Percentiles rank a stretch among this genome's conserved stretches.
phyloP scores from a whole-genome alignment of 2,329 filamentous ascomycete genomes.

The Fusarium staphyleae region DNA sequence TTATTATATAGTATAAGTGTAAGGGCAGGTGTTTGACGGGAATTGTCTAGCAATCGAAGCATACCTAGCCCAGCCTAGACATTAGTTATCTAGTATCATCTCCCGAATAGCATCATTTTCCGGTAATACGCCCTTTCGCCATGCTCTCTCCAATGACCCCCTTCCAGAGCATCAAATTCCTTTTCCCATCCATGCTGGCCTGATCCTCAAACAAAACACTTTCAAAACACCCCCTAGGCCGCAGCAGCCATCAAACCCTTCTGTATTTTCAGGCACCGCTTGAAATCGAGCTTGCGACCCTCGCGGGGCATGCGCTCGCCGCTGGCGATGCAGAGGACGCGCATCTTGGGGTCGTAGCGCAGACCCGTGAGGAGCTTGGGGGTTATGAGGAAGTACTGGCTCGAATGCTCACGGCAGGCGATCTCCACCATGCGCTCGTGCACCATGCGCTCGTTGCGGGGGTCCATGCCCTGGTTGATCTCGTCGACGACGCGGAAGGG shows the following conservation, averaged over 20 bases:
- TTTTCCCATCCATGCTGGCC: not conserved
- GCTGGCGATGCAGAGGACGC: constrained; percentile 89
- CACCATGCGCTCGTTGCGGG: constrained; percentile 96
- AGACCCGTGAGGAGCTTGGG: constrained; percentile 90
- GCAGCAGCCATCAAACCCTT: constrained; percentile 48
- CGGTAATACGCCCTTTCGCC: constrained; percentile 22
- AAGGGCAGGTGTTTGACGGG: not conserved
- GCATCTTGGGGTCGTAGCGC: constrained; percentile 89
- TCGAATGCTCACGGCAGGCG: constrained; percentile 82
- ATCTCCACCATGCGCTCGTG: constrained; percentile 99
- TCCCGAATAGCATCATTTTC: not conserved
- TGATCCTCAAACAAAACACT: not conserved
- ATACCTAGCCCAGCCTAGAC: not conserved
- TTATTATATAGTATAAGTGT: no score
- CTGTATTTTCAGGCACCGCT: constrained; percentile 54
- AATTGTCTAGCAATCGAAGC: constrained; percentile 7
- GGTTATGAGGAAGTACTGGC: constrained; percentile 95
- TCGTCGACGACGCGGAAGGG: constrained; percentile 99
- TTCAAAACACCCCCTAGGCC: constrained; percentile 13
- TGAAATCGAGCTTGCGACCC: constrained; percentile 59
- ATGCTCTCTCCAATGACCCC: not conserved
- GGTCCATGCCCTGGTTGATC: constrained; percentile 99
- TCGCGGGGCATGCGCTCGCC: constrained; percentile 75
- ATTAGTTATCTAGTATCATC: constrained; percentile 1
- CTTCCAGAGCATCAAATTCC: not conserved